Base-by-base conservation (phyloP, 2,329 filamentous ascomycete species). In the Beauveria caledonica region DNA sequence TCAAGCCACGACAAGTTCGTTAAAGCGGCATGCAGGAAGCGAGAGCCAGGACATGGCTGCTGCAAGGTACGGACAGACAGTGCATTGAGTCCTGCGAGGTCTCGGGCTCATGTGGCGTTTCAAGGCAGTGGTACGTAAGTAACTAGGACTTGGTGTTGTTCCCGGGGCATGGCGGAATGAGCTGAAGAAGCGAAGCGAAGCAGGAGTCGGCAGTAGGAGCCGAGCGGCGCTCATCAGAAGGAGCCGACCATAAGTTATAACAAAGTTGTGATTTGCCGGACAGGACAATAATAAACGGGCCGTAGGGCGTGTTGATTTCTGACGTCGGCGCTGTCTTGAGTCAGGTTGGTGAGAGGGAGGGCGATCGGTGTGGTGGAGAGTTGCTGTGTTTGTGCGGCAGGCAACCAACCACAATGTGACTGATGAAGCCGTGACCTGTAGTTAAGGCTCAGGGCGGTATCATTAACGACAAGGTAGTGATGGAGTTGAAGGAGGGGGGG, bases 1-100 rank as follows among this genome's bases (percentile, higher is more conserved):
- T 59, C 56, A 33, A 51, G 56, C 48, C 48, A 51, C 46, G 17
- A 39, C 45, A 58, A 51, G 44, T 58, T 23, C 25, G 23, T 58
- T 44, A 44, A 51, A 29, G 45, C 56, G 23, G 23, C 36, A 17
- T 8, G 13, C 33, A 36, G 33, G 33, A 36, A 15, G 33, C 36
- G 21, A 15, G 21, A 39, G 19, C 19, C 13, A 44, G 13, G 21
- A 29, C 29, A 39, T 17, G 13, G 19, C 46, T 51, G 17, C 27
- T 50, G 56, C 44, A 58, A 58, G 55, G 45, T 23, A 58, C 55
- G 7, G 23, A 33, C n/a, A 21, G 23, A n/a, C 29, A 33, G n/a
- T 29, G n/a, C 54, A 36, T 13, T 15, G 23, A 48, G 13, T 21
- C 8, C 25, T 50, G n/a, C 46, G 52, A 25, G 25, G 36, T 23